Base-by-base conservation (phyloP, 1,284 basidiomycete species). In the Porogramme epimiltina region DNA sequence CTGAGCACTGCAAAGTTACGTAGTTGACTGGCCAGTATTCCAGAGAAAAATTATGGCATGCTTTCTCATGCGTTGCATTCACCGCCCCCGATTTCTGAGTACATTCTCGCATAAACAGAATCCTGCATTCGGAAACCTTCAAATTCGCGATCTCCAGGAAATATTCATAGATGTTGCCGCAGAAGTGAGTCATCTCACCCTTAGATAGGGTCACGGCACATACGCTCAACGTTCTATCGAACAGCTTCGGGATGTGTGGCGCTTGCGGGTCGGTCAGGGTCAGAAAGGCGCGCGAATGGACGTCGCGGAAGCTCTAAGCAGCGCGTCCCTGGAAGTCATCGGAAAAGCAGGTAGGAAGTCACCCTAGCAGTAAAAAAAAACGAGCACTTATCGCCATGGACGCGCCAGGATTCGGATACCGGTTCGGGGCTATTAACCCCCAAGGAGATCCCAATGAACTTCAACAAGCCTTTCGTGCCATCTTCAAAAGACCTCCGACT, bases 91-190 rank as follows among this genome's bases (percentile, higher is more conserved):
- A n/a, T n/a, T n/a, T n/a, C n/a, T n/a, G n/a, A n/a, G n/a, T n/a
- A n/a, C n/a, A n/a, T n/a, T n/a, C n/a, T n/a, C n/a, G n/a, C n/a
- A n/a, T n/a, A n/a, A 4, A 8, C 23, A 67, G 82, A 85, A 83
- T 55, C 82, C 82, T 16, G 82, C 81, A 0, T 85, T 86, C 49
- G 79, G 81, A 5, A 72, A 74, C 0, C 64, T 73, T 0, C 79
- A 83, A 54, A 73, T 85, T 24, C 72, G 82, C 1, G 78, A 77
- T 36, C 64, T 85, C 0, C 83, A 79, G 0, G 69, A 71, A 18
- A 74, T 84, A 22, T 85, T 86, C 55, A 55, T 81, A 1, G 70
- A 76, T 1, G 84, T 84, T 63, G 66, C 83, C 0, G 56, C 70
- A 0, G 68, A 78, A 58, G 83, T 82, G 36, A 31, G 28, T 31